phyloP scores from a whole-genome alignment of 108 stramenopile species.

The Nitzschia palea region DNA sequence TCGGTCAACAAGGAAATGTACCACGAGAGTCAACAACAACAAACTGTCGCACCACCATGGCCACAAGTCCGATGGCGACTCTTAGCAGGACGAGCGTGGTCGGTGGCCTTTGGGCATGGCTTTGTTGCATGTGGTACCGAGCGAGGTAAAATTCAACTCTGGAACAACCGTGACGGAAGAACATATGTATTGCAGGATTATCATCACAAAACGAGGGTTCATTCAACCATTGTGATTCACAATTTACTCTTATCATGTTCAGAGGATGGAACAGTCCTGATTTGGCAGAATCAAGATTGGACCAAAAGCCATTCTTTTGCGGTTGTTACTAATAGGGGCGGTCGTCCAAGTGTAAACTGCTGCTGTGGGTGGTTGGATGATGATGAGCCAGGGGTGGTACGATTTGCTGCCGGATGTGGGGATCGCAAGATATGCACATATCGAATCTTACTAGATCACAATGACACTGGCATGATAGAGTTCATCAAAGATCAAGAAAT shows the following conservation, averaged over 20 bases:
- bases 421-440: conserved; percentile 4
- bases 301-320: neutral
- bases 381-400: neutral
- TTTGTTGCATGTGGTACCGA: conserved; percentile 37
- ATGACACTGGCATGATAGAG: neutral
- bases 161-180: neutral
- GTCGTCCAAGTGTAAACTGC: neutral
- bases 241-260: neutral
- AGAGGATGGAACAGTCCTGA: neutral
- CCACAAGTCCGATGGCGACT: conserved; percentile 10
- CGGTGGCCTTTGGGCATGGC: conserved; percentile 42
- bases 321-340: too few relatives aligned
- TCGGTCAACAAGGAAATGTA: conserved; percentile 3
- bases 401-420: neutral
- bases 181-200: neutral
- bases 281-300: conserved; percentile 1
- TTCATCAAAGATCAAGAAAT: neutral
- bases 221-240: neutral
- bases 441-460: neutral
- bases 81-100: conserved; percentile 45
- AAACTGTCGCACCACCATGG: conserved; percentile 1
- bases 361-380: neutral
- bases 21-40: neutral
- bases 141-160: neutral
- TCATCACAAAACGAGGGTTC: neutral